Evolutionary conservation across 2,329 filamentous ascomycete genomes (phyloP).

Genomic region (Arthrobotrys iridis): DNA sequence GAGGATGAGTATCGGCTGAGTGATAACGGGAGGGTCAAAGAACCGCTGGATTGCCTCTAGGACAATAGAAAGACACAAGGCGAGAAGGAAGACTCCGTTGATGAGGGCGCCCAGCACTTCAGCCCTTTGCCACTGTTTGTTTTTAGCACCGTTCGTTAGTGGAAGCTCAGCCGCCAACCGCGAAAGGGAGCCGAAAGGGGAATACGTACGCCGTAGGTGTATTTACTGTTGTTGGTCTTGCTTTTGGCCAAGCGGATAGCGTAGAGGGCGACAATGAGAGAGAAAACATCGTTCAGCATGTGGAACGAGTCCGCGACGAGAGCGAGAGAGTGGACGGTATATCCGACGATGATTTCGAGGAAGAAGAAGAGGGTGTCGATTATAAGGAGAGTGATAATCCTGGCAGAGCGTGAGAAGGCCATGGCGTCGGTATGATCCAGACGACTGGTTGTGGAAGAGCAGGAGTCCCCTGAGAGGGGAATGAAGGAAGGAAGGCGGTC

Average conservation of each 20-base stretch:
- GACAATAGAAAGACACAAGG: constrained; percentile 93
- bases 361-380: constrained; percentile 93
- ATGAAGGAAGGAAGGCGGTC: no score
- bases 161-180: not conserved
- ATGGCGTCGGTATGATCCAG: constrained; percentile 64
- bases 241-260: constrained; percentile 89
- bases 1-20: constrained; percentile 84
- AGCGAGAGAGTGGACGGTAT: constrained; percentile 88
- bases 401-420: constrained; percentile 89
- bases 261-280: constrained; percentile 90
- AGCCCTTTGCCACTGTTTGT: constrained; percentile 84
- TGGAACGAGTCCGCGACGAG: constrained; percentile 97
- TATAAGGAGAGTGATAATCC: constrained; percentile 89
- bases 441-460: not conserved
- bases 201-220: constrained; percentile 85
- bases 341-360: constrained; percentile 84
- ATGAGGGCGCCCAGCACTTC: constrained; percentile 96
- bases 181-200: constrained; percentile 3
- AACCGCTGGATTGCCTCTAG: constrained; percentile 93
- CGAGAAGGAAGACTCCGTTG: constrained; percentile 97
- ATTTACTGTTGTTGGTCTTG: constrained; percentile 82
- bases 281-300: constrained; percentile 99
- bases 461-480: constrained; percentile 25
- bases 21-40: constrained; percentile 87
- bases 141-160: constrained; percentile 56